Percentiles rank a stretch among this genome's conserved stretches.
Conservation (phyloP, 495 filamentous ascomycete genomes). For the Penicillium egyptiacum region DNA sequence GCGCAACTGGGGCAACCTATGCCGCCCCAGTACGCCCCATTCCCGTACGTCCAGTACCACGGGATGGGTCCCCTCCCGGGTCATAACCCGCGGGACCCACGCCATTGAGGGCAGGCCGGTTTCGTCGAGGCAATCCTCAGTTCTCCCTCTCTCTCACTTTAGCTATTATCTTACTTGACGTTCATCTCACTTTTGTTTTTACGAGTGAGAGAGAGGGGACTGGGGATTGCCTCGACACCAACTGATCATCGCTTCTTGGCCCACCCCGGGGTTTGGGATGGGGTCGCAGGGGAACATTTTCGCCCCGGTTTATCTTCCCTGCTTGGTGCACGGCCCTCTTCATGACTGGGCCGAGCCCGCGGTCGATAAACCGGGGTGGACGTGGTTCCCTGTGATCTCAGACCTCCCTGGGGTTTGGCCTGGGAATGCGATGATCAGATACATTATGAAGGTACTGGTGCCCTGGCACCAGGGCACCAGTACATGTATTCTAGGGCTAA, state of each 20-base stretch:
- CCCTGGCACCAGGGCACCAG: conserved; percentile 2
- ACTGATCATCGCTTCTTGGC: conserved; percentile 9
- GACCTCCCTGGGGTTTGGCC: not conserved
- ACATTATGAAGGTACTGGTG: conserved; percentile 2
- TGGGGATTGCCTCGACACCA: conserved; percentile 4
- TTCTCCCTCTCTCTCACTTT: conserved; percentile 3
- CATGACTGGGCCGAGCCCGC: not conserved
- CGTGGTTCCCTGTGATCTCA: not conserved
- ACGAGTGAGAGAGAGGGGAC: conserved; percentile 1
- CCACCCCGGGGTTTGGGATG: conserved; percentile 12
- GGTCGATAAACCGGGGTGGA: not conserved
- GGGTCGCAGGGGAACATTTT: not conserved
- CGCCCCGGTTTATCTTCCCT: not conserved
- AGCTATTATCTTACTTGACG: not conserved
- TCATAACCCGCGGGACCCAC: conserved; percentile 12
- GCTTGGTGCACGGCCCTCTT: not conserved
- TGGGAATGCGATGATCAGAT: conserved; percentile 4
- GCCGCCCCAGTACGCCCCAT: conserved; percentile 28
- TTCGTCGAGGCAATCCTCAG: conserved; percentile 1
- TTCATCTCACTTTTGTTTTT: not conserved
- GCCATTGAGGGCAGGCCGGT: conserved; percentile 10
- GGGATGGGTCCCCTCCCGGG: conserved; percentile 16
- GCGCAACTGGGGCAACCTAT: conserved; percentile 24
- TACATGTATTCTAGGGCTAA: conserved; percentile 10
- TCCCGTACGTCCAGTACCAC: conserved; percentile 26